These are phyloP conservation scores for Torulaspora microellipsoides DNA, from an alignment of 805 yeast genomes.

Conservation along the genomic window DNA sequence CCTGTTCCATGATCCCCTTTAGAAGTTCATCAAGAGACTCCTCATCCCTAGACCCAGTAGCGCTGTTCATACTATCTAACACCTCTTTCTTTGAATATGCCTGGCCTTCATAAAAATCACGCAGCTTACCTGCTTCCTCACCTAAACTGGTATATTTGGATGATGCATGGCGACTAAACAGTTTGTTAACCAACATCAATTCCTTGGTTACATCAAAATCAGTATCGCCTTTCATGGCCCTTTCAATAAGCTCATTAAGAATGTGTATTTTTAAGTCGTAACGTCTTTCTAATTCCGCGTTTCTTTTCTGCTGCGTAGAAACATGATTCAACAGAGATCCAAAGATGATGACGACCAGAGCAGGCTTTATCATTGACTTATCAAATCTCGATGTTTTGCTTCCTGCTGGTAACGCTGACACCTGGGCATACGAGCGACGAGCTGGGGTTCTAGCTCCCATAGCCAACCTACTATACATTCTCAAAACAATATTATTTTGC, in stretches of 20 bases:
- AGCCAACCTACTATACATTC: constrained; percentile 1
- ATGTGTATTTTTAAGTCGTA: constrained; percentile 37
- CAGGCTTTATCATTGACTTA: constrained; percentile 37
- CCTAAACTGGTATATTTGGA: constrained; percentile 19
- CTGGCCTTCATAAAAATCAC: constrained; percentile 6
- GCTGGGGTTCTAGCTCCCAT: background rate
- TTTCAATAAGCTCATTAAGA: constrained; percentile 37
- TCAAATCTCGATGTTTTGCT: constrained; percentile 28
- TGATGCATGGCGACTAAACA: constrained; percentile 25
- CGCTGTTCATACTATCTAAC: constrained; percentile 25
- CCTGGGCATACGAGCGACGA: constrained; percentile 6
- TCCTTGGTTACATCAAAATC: constrained; percentile 41
- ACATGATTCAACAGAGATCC: constrained; percentile 47
- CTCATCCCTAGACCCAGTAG: constrained; percentile 17
- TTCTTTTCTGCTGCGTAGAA: constrained; percentile 39
- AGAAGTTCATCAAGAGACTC: constrained; percentile 32
- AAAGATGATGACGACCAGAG: constrained; percentile 40
- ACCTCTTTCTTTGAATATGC: constrained; percentile 19
- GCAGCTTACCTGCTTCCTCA: constrained; percentile 11
- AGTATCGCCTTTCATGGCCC: constrained; percentile 37
- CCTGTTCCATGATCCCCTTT: constrained; percentile 25
- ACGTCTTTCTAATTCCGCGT: constrained; percentile 39
- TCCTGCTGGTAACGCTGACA: constrained; percentile 2
- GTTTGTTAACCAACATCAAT: constrained; percentile 35
- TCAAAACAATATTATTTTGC: too few relatives aligned